Percentiles rank a stretch among this genome's conserved stretches.
phyloP scores from a whole-genome alignment of 225 moss, liverwort and hornwort species.

The Takakia lepidozioides region DNA sequence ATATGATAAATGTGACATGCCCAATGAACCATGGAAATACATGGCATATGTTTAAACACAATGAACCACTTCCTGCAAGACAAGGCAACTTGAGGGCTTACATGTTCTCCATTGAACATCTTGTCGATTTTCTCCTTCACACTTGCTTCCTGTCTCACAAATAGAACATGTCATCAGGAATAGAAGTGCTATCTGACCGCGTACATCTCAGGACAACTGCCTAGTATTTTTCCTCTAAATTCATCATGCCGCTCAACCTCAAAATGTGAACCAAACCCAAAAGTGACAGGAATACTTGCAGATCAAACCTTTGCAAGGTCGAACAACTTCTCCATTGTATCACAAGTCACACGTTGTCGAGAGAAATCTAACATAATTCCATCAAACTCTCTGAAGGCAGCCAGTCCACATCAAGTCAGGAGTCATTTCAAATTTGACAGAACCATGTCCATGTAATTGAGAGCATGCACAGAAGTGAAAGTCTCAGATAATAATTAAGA shows the following conservation, averaged over 20 bases:
- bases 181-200: too few relatives aligned
- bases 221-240: too few relatives aligned
- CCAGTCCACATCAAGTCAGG: constrained; percentile 1
- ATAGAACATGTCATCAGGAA: neutral
- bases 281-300: neutral
- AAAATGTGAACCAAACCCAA: neutral
- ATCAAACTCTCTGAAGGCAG: constrained; percentile 63
- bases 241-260: neutral
- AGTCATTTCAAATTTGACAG: neutral
- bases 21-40: too few relatives aligned
- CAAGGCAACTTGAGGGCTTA: constrained; percentile 7
- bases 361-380: constrained; percentile 86
- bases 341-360: constrained; percentile 64
- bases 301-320: constrained; percentile 49
- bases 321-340: constrained; percentile 57
- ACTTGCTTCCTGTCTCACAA: constrained; percentile 34
- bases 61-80: neutral
- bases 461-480: neutral
- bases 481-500: neutral
- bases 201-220: too few relatives aligned
- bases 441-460: neutral
- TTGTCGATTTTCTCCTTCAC: constrained; percentile 68
- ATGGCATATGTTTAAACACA: neutral
- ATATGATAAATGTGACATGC: too few relatives aligned
- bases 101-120: constrained; percentile 76